A percentile compares a stretch with the other conserved stretches of the same genome.
Evolutionary conservation across 2,329 filamentous ascomycete species (phyloP).

Genomic region (Aquanectria penicillioides): DNA sequence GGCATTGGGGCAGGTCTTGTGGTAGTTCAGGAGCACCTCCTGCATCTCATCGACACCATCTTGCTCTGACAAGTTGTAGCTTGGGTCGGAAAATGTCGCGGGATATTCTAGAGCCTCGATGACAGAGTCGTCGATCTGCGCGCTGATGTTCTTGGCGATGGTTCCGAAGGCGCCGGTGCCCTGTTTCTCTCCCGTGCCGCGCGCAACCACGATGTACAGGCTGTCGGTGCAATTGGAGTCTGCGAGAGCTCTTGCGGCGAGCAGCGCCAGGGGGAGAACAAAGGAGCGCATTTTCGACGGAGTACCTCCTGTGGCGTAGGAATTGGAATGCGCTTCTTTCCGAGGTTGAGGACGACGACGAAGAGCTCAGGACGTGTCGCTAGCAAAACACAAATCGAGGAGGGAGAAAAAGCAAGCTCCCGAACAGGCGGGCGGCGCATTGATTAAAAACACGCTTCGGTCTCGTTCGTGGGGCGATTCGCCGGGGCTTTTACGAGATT

Average conservation of each 20-base stretch:
- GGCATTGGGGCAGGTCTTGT: constrained; percentile 47
- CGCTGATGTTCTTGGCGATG: constrained; percentile 46
- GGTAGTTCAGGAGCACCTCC: constrained; percentile 45
- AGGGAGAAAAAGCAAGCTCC: not conserved
- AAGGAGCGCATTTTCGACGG: constrained; percentile 30
- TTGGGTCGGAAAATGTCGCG: constrained; percentile 44
- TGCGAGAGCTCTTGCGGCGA: constrained; percentile 37
- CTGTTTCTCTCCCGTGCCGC: constrained; percentile 48
- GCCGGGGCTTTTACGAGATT: constrained; percentile 6
- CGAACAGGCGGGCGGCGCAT: not conserved
- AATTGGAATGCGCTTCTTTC: too few relatives aligned
- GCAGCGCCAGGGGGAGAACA: constrained; percentile 34
- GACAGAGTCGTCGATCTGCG: constrained; percentile 46
- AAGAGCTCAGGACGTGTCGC: too few relatives aligned
- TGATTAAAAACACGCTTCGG: not conserved
- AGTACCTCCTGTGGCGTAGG: not conserved
- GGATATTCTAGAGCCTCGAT: constrained; percentile 52
- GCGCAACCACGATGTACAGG: constrained; percentile 52
- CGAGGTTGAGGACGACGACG: too few relatives aligned
- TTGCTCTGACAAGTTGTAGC: constrained; percentile 49
- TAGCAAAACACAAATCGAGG: too few relatives aligned
- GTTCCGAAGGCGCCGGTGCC: constrained; percentile 48
- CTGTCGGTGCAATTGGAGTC: constrained; percentile 45
- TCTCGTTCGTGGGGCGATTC: not conserved
- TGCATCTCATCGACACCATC: constrained; percentile 46